phyloP scores from a whole-genome alignment of 2,329 filamentous ascomycete genomes.

The Trichoderma atrobrunneum region DNA sequence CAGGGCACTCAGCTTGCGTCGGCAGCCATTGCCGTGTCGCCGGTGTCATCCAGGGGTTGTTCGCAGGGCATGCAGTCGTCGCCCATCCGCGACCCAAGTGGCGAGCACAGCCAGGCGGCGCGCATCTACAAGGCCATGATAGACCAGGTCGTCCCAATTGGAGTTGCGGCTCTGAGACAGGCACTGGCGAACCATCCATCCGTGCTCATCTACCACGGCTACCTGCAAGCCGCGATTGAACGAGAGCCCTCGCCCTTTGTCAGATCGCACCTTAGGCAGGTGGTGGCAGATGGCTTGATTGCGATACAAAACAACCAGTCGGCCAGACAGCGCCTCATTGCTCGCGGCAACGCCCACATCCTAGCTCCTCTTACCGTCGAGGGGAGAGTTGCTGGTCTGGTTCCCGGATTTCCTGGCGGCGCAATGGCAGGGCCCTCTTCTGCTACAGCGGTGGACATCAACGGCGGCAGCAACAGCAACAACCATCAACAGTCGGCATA shows the following conservation, averaged over 20 bases:
- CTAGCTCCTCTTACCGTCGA: background rate
- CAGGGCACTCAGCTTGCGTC: constrained; percentile 12
- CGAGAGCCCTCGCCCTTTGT: constrained; percentile 47
- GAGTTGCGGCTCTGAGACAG: constrained; percentile 45
- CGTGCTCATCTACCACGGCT: constrained; percentile 46
- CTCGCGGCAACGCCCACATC: background rate
- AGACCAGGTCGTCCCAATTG: constrained; percentile 51
- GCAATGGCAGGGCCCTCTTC: constrained; percentile 5
- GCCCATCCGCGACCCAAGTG: constrained; percentile 10
- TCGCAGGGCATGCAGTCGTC: constrained; percentile 8
- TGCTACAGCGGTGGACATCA: background rate
- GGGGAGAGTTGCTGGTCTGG: background rate
- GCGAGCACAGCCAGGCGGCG: constrained; percentile 32
- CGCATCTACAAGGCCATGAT: constrained; percentile 51
- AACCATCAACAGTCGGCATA: background rate
- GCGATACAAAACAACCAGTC: constrained; percentile 46
- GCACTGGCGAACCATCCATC: constrained; percentile 47
- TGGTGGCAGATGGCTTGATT: constrained; percentile 46
- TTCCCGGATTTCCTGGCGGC: background rate
- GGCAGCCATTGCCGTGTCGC: constrained; percentile 10
- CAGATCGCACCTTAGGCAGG: constrained; percentile 49
- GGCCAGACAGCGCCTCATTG: constrained; percentile 24
- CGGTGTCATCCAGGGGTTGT: background rate
- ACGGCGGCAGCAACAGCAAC: background rate
- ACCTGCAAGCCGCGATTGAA: constrained; percentile 52